Evolutionary conservation across 768 basidiomycete species (phyloP), one percentile per base, ranked within the genome.

Genomic region (Trametes cinnabarina): DNA sequence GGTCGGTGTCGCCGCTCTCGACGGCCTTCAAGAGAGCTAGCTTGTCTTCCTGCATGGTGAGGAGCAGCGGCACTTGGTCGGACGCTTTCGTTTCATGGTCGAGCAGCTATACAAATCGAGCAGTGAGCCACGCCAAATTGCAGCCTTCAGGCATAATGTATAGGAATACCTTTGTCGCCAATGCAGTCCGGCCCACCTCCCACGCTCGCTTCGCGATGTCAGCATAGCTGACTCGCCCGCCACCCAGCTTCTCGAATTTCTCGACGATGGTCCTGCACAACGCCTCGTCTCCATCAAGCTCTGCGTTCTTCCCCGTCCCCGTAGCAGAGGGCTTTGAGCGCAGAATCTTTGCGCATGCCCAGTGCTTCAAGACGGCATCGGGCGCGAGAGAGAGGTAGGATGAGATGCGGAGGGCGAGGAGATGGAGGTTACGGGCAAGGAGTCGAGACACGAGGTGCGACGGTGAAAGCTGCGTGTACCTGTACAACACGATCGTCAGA

Each of bases 181-280:
- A 74, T 42, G 84, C 82, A 2, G 81, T 79, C 55, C 93, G 73
- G 1, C 95, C 94, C 15, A 86, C 84, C 68, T 92, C 87, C 94
- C 95, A 98, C 28, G 96, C 95, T 44, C 87, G 85, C 71, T 86
- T 86, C 3, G 97, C 94, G 63, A 98, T 94, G 58, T 97, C 96
- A 9, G 95, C 94, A 70, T 94, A 98, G 67, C 90, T 93, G 17
- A 97, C 92, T 8, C 84, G 83, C 1, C 78, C 80, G 17, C 86
- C 83, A 17, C 92, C 92, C 37, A 95, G 78, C 55, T 83, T 84
- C 69, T 90, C 82, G 50, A 98, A 94, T 70, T 98, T 98, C 65
- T 87, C 85, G 4, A 98, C 94, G 57, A 99, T 96, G 56, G 84
- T 72, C 47, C 77, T 77, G 67, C 93, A 94, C 11, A 96, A 77